Evolutionary conservation across 495 filamentous ascomycete species (phyloP).

Genomic region (Pyronema omphalodes): DNA sequence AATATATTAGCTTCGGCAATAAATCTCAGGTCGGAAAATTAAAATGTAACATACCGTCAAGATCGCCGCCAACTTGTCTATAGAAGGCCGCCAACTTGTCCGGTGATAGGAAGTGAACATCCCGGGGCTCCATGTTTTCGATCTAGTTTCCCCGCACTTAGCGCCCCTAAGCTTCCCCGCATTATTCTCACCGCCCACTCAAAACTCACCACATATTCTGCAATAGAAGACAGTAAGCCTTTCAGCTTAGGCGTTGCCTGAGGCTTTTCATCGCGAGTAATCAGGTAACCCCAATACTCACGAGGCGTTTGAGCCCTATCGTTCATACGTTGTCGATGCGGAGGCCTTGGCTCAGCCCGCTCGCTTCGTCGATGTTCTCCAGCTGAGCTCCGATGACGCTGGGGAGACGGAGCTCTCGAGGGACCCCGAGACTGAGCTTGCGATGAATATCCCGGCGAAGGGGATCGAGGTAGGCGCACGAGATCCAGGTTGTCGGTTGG

Average conservation of each 20-base stretch:
- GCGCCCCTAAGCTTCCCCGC: neutral
- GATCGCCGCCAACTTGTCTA: conserved; percentile 70
- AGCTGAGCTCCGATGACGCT: neutral
- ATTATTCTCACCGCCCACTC: neutral
- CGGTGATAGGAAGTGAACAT: conserved; percentile 49
- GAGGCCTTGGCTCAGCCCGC: neutral
- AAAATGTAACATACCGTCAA: conserved; percentile 39
- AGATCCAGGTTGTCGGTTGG: conserved; percentile 6
- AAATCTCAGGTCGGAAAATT: neutral
- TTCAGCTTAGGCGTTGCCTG: conserved; percentile 41
- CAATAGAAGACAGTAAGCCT: conserved; percentile 59
- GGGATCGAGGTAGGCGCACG: neutral
- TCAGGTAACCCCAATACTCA: conserved; percentile 64
- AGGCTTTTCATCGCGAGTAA: conserved; percentile 63
- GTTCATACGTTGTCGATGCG: conserved; percentile 1
- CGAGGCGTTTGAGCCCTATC: conserved; percentile 12
- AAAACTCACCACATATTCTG: conserved; percentile 57
- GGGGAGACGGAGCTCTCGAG: neutral
- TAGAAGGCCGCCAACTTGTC: conserved; percentile 79
- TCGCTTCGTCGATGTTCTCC: neutral
- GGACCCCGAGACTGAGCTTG: neutral
- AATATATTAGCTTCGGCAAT: conserved; percentile 4
- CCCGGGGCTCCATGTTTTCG: conserved; percentile 45
- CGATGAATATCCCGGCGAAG: neutral
- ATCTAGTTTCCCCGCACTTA: conserved; percentile 27